Conservation (phyloP, 192 early-diverging fungal species). For the Backusella tuberculispora region DNA sequence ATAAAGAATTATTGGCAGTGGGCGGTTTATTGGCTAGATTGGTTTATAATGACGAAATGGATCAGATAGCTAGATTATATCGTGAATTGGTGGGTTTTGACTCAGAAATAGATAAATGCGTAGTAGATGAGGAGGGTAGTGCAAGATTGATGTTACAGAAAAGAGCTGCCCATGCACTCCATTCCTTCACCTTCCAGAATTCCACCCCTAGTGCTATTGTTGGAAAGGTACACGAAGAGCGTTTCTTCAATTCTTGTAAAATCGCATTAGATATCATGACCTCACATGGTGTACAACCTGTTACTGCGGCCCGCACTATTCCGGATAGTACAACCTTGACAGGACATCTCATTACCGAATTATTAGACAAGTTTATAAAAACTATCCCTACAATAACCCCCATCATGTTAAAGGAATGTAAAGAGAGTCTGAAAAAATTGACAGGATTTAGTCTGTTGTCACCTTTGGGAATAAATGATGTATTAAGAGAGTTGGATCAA, state of each 20-base stretch:
- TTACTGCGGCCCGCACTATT: conserved; percentile 50
- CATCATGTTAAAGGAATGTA: conserved; percentile 54
- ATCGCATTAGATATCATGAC: conserved; percentile 65
- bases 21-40: conserved; percentile 75
- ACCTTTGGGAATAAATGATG: conserved; percentile 61
- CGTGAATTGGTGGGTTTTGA: conserved; percentile 44
- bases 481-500: conserved; percentile 64
- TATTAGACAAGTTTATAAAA: conserved; percentile 67
- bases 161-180: conserved; percentile 68
- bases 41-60: conserved; percentile 79
- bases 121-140: conserved; percentile 45
- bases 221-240: conserved; percentile 56
- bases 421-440: conserved; percentile 59
- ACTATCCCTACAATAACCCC: conserved; percentile 62
- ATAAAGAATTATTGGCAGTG: conserved; percentile 77
- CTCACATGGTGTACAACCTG: conserved; percentile 61
- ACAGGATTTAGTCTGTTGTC: conserved; percentile 49
- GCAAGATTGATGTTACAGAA: conserved; percentile 55
- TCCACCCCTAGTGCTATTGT: conserved; percentile 76
- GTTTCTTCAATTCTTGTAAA: conserved; percentile 59
- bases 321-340: conserved; percentile 12
- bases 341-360: conserved; percentile 53
- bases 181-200: conserved; percentile 66
- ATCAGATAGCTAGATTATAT: conserved; percentile 59
- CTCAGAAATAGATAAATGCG: conserved; percentile 39